These are phyloP conservation scores for Calcarisporium arbuscula DNA, from an alignment of 2,329 filamentous ascomycete genomes.

Conservation along the genomic window DNA sequence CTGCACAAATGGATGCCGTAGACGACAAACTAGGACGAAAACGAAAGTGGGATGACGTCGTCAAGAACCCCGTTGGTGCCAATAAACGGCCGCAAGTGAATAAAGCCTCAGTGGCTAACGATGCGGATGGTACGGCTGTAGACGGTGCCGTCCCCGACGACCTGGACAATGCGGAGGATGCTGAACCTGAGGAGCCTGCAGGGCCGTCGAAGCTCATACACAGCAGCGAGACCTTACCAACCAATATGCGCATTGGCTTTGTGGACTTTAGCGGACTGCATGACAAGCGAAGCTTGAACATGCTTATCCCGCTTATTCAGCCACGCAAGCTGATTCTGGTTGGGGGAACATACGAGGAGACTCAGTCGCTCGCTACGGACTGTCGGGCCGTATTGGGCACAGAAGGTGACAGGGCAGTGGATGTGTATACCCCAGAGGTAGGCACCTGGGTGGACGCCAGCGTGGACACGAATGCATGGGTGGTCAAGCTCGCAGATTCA, in stretches of 20 bases:
- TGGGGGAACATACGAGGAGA: slow-evolving; percentile 74
- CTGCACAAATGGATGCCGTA: slow-evolving; percentile 26
- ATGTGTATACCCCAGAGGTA: slow-evolving; percentile 77
- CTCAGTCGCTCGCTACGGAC: slow-evolving; percentile 68
- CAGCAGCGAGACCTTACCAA: slow-evolving; percentile 53
- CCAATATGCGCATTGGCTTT: slow-evolving; percentile 74
- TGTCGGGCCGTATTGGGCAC: slow-evolving; percentile 62
- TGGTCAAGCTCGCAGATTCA: slow-evolving; percentile 78
- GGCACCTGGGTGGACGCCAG: slow-evolving; percentile 77
- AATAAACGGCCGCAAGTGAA: slow-evolving; percentile 55
- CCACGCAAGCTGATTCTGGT: slow-evolving; percentile 93
- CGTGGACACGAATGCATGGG: slow-evolving; percentile 97
- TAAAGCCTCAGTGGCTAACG: slow-evolving; percentile 37
- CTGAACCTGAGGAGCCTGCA: slow-evolving; percentile 39
- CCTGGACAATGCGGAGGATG: slow-evolving; percentile 52
- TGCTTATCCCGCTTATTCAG: slow-evolving; percentile 89
- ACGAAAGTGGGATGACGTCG: slow-evolving; percentile 78
- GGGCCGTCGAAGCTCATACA: slow-evolving; percentile 74
- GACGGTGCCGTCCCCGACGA: slow-evolving; percentile 44
- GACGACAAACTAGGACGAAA: slow-evolving; percentile 78
- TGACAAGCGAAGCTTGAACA: slow-evolving; percentile 87
- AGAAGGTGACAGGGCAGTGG: slow-evolving; percentile 45
- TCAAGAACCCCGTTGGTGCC: slow-evolving; percentile 27
- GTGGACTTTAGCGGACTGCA: slow-evolving; percentile 91
- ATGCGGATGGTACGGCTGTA: slow-evolving; percentile 30